Conservation (phyloP, 805 yeast genomes). For the Trichomonascus vanleenenianus region DNA sequence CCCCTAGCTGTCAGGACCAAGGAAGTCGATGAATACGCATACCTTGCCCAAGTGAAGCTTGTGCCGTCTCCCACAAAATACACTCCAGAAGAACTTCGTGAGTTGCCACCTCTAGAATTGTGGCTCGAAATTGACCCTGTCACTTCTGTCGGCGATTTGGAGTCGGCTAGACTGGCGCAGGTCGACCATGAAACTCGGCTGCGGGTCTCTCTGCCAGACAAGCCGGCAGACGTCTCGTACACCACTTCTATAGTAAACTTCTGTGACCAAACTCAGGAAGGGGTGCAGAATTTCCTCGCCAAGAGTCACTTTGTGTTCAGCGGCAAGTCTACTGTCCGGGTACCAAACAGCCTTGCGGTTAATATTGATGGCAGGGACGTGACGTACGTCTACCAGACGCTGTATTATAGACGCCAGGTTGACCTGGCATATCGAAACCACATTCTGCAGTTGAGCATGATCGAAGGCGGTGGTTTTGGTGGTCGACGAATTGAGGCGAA, state of each 20-base stretch:
- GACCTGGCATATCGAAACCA: constrained; percentile 33
- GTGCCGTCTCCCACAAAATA: constrained; percentile 37
- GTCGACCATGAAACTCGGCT: constrained; percentile 40
- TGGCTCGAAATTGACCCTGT: constrained; percentile 38
- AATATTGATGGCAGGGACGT: constrained; percentile 33
- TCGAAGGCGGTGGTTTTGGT: constrained; percentile 54
- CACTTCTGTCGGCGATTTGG: constrained; percentile 29
- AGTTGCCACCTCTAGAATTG: constrained; percentile 47
- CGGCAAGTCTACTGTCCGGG: constrained; percentile 30
- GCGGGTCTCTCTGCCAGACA: constrained; percentile 36
- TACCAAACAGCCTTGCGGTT: constrained; percentile 36
- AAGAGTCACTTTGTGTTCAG: constrained; percentile 34
- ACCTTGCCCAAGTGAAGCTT: constrained; percentile 39
- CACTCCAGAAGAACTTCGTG: background rate
- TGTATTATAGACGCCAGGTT: constrained; percentile 39
- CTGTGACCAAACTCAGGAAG: constrained; percentile 33
- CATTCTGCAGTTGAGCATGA: constrained; percentile 35
- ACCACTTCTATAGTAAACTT: constrained; percentile 29
- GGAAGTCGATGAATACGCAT: constrained; percentile 14
- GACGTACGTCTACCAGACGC: constrained; percentile 37
- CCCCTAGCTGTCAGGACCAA: background rate
- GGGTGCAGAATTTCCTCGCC: constrained; percentile 35
- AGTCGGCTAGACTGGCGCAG: constrained; percentile 35
- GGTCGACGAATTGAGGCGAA: constrained; percentile 45
- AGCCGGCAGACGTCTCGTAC: constrained; percentile 39